These are phyloP conservation scores for Coemansia sp. DNA, from an alignment of 192 early-diverging fungal species.

Conservation along the genomic window DNA sequence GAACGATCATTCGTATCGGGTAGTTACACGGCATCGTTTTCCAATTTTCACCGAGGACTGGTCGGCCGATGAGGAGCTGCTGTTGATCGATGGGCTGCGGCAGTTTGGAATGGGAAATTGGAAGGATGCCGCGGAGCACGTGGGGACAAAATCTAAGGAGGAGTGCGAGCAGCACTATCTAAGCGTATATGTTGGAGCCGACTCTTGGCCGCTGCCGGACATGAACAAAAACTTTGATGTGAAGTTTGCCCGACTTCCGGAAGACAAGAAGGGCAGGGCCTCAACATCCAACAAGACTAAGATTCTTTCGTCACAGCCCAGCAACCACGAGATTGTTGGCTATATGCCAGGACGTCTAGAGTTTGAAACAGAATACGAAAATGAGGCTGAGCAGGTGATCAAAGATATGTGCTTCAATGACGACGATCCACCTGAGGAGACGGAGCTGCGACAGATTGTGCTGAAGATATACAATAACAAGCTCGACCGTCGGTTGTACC, in stretches of 20 bases:
- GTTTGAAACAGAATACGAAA: constrained; percentile 96
- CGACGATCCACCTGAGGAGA: constrained; percentile 81
- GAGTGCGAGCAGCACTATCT: constrained; percentile 92
- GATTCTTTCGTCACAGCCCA: constrained; percentile 79
- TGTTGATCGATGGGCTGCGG: constrained; percentile 88
- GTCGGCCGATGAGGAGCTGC: constrained; percentile 95
- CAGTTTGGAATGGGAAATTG: constrained; percentile 96
- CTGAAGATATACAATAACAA: constrained; percentile 91
- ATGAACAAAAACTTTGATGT: constrained; percentile 70
- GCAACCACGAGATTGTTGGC: constrained; percentile 94
- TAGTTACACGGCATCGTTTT: constrained; percentile 70
- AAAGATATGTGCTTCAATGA: constrained; percentile 94
- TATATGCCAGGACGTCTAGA: constrained; percentile 97
- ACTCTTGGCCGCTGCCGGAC: constrained; percentile 80
- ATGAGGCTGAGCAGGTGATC: constrained; percentile 90
- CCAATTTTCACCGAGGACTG: constrained; percentile 89
- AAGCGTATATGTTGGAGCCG: constrained; percentile 72
- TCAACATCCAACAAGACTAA: constrained; percentile 48
- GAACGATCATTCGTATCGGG: constrained; percentile 83
- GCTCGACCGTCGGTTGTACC: constrained; percentile 75
- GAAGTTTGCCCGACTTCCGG: constrained; percentile 15
- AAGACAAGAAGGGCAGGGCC: constrained; percentile 18
- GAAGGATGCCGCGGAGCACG: constrained; percentile 90
- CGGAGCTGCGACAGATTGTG: constrained; percentile 84
- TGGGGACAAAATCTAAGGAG: constrained; percentile 84